Conservation (phyloP, 2,329 filamentous ascomycete genomes). For the Hypoxylon sp. region DNA sequence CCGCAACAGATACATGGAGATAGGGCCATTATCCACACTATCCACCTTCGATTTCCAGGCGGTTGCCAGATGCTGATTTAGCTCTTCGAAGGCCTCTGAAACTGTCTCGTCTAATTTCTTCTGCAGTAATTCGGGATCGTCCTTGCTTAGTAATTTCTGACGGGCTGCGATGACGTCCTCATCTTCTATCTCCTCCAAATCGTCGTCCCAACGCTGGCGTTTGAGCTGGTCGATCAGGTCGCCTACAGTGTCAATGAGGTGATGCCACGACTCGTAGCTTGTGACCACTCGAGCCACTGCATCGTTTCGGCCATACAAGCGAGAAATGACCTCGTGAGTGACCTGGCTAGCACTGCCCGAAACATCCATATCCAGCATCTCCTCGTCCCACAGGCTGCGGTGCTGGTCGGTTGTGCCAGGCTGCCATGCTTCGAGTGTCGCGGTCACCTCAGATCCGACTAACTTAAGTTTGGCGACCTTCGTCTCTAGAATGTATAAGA, state of each 20-base stretch:
- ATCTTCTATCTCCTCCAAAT: constrained; percentile 79
- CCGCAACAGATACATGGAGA: constrained; percentile 77
- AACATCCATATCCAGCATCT: constrained; percentile 74
- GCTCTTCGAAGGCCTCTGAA: constrained; percentile 66
- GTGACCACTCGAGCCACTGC: constrained; percentile 71
- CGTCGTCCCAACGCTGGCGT: constrained; percentile 80
- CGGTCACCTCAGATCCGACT: constrained; percentile 74
- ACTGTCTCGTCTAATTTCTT: constrained; percentile 69
- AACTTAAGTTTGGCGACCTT: constrained; percentile 74
- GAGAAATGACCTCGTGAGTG: constrained; percentile 75
- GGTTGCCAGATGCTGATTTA: constrained; percentile 67
- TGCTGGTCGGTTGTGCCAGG: constrained; percentile 63
- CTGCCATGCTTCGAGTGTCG: constrained; percentile 71
- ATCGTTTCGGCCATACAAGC: constrained; percentile 78
- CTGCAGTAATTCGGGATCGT: constrained; percentile 75
- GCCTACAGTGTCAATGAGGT: constrained; percentile 76
- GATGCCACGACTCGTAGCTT: constrained; percentile 78
- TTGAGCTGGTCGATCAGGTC: constrained; percentile 73
- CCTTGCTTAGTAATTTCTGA: constrained; percentile 75
- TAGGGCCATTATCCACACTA: constrained; percentile 61
- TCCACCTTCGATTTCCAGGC: constrained; percentile 63
- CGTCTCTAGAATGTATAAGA: constrained; percentile 71
- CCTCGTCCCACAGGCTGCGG: constrained; percentile 74
- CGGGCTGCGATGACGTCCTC: constrained; percentile 76
- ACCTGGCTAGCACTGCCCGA: constrained; percentile 74